A percentile compares a stretch with the other conserved stretches of the same genome.
Conservation (phyloP, 768 basidiomycete genomes). For the Phylloporus scabripes region DNA sequence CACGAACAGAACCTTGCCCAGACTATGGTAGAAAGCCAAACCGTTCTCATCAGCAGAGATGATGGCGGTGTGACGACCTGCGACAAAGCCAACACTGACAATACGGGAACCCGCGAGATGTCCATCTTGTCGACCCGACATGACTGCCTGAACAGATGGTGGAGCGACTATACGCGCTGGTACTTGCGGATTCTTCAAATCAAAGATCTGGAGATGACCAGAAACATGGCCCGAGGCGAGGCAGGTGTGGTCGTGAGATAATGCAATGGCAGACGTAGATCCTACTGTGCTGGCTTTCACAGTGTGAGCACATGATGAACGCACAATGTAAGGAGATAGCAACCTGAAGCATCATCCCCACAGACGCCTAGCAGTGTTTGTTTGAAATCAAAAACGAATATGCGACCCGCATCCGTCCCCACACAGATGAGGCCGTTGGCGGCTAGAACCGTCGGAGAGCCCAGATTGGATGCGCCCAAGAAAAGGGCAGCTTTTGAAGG, state of each 20-base stretch:
- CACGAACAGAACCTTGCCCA: constrained; percentile 92
- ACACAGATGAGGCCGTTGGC: constrained; percentile 87
- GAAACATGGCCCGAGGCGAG: constrained; percentile 82
- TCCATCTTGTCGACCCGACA: constrained; percentile 79
- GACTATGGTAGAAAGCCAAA: constrained; percentile 89
- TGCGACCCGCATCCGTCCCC: constrained; percentile 74
- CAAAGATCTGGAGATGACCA: constrained; percentile 84
- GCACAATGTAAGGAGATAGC: constrained; percentile 8
- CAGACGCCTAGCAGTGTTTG: constrained; percentile 80
- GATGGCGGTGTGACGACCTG: constrained; percentile 87
- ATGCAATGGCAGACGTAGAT: constrained; percentile 79
- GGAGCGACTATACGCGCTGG: constrained; percentile 70
- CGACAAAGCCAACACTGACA: constrained; percentile 79
- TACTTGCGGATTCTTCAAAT: constrained; percentile 61
- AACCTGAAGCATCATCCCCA: constrained; percentile 65
- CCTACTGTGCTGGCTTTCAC: constrained; percentile 56
- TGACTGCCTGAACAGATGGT: constrained; percentile 58
- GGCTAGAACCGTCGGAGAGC: constrained; percentile 73
- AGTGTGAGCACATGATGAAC: constrained; percentile 17
- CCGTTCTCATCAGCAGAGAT: constrained; percentile 88
- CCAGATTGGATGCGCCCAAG: constrained; percentile 52
- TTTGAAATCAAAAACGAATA: constrained; percentile 85
- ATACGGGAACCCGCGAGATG: constrained; percentile 79
- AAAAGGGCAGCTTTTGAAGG: constrained; percentile 58
- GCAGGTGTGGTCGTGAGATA: constrained; percentile 93